phyloP scores from a whole-genome alignment of 164 flowering plant genomes.

The Buxus sempervirens region DNA sequence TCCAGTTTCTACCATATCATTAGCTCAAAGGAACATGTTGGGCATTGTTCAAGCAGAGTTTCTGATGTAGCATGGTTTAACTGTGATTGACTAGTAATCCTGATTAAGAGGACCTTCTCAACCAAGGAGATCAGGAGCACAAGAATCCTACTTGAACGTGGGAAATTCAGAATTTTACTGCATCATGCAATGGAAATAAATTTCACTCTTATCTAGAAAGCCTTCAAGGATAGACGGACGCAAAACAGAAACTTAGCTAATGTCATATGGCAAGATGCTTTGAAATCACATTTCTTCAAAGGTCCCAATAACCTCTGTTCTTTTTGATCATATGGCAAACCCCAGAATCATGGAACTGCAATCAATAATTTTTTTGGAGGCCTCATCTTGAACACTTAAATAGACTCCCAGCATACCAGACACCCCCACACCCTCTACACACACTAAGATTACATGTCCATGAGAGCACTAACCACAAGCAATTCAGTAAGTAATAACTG shows the following conservation, averaged over 20 bases:
- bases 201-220: background rate
- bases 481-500: background rate
- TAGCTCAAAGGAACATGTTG: background rate
- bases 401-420: background rate
- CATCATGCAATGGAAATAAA: background rate
- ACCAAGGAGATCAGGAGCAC: background rate
- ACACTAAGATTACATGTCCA: conserved; percentile 2
- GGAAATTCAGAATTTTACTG: background rate
- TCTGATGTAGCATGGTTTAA: background rate
- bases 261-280: background rate
- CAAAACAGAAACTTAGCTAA: background rate
- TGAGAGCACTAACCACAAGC: background rate
- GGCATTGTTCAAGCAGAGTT: background rate
- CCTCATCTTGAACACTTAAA: background rate
- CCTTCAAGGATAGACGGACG: background rate
- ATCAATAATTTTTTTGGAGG: background rate
- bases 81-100: background rate
- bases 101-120: background rate
- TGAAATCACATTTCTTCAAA: background rate
- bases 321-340: background rate
- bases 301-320: background rate
- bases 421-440: too few species aligned
- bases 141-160: background rate
- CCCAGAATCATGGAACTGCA: conserved; percentile 1
- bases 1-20: background rate